These are phyloP conservation scores for Pilasporangium apinafurcum DNA, from an alignment of 352 stramenopile genomes.

Conservation along the genomic window DNA sequence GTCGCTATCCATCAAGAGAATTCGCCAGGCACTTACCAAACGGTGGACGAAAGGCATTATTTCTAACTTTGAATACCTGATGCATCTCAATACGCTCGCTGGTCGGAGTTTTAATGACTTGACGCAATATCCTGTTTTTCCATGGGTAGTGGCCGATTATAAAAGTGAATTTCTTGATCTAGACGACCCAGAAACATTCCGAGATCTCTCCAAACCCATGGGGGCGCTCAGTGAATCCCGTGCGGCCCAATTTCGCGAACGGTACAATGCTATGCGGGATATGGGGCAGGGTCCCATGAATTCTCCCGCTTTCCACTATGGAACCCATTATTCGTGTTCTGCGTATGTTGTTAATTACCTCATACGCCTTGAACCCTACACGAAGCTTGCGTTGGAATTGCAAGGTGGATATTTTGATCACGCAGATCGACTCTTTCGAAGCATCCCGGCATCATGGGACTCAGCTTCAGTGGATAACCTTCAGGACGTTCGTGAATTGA, in stretches of 20 bases:
- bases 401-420: constrained; percentile 89
- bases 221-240: constrained; percentile 85
- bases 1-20: constrained; percentile 55
- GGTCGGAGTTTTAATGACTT: constrained; percentile 97
- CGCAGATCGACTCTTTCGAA: constrained; percentile 94
- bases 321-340: constrained; percentile 96
- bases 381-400: constrained; percentile 51
- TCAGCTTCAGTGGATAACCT: constrained; percentile 92
- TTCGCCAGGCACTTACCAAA: constrained; percentile 65
- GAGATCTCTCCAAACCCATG: constrained; percentile 93
- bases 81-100: constrained; percentile 94
- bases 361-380: constrained; percentile 90
- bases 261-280: constrained; percentile 71
- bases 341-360: constrained; percentile 97
- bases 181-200: constrained; percentile 66
- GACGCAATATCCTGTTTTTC: constrained; percentile 98
- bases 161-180: constrained; percentile 81
- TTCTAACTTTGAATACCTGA: constrained; percentile 95
- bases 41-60: constrained; percentile 59
- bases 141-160: constrained; percentile 94
- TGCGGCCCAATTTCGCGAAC: constrained; percentile 79
- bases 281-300: constrained; percentile 28
- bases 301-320: constrained; percentile 94
- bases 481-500: constrained; percentile 78
- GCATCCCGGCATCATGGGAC: constrained; percentile 91